phyloP scores from a whole-genome alignment of 2,329 filamentous ascomycete genomes.

The Scedosporium apiospermum region DNA sequence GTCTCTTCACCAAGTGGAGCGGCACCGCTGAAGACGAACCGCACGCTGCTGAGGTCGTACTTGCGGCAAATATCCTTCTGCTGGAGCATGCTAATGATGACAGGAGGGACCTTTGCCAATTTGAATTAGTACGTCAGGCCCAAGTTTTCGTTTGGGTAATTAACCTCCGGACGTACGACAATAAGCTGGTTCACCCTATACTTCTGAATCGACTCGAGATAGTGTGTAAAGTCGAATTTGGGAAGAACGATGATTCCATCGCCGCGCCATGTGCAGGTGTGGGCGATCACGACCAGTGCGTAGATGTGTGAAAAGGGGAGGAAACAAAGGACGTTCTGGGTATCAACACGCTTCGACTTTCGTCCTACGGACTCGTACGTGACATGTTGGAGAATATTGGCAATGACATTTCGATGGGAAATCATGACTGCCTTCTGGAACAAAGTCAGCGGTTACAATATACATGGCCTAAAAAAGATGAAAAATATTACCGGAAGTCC shows the following conservation, averaged over 20 bases:
- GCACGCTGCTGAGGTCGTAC: slow-evolving; percentile 63
- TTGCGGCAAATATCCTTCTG: slow-evolving; percentile 50
- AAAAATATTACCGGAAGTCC: slow-evolving; percentile 51
- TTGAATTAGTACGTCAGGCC: neutral
- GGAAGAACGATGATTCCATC: slow-evolving; percentile 62
- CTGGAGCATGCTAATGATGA: slow-evolving; percentile 68
- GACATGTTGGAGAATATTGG: slow-evolving; percentile 56
- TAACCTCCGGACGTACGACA: neutral
- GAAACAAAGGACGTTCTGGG: slow-evolving; percentile 44
- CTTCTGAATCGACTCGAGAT: slow-evolving; percentile 53
- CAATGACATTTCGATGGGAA: slow-evolving; percentile 64
- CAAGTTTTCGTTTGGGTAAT: neutral
- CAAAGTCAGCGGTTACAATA: neutral
- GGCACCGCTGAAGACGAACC: slow-evolving; percentile 61
- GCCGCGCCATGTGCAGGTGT: slow-evolving; percentile 56
- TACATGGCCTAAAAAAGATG: neutral
- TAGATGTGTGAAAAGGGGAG: slow-evolving; percentile 75
- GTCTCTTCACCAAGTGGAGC: slow-evolving; percentile 70
- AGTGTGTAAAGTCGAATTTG: slow-evolving; percentile 60
- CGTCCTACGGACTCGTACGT: slow-evolving; percentile 28
- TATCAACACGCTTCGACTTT: slow-evolving; percentile 13
- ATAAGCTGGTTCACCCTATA: slow-evolving; percentile 54
- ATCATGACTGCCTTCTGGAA: slow-evolving; percentile 69
- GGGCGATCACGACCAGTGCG: slow-evolving; percentile 59
- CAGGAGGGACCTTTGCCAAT: slow-evolving; percentile 62